phyloP scores from a whole-genome alignment of 164 flowering plant species.

The Piper betle region DNA sequence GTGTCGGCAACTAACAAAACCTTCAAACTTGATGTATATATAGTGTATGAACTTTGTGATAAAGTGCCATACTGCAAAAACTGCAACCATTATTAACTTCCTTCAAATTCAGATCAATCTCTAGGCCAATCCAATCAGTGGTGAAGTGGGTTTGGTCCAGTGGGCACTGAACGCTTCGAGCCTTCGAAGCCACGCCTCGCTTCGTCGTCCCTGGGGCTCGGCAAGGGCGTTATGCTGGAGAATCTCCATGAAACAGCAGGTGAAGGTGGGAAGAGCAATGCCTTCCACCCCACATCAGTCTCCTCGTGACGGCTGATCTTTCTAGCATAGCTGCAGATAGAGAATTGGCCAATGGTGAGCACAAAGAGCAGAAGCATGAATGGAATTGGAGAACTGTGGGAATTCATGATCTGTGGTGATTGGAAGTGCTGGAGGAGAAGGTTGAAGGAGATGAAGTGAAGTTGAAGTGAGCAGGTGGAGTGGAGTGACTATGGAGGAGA shows the following conservation, averaged over 20 bases:
- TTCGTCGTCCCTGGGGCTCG: constrained; percentile 2
- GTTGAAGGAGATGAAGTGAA: constrained; percentile 4
- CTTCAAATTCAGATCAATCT: not conserved
- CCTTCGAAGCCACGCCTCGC: constrained; percentile 7
- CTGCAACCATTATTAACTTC: too few species aligned
- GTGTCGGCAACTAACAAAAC: not conserved
- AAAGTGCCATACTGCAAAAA: constrained; percentile 6
- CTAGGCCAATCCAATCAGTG: constrained; percentile 15
- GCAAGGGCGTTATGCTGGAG: constrained; percentile 5
- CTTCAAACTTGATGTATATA: not conserved
- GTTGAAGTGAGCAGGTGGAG: constrained; percentile 11
- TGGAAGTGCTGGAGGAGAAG: not conserved
- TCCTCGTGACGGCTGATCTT: not conserved
- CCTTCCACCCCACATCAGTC: constrained; percentile 1
- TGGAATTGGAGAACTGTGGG: constrained; percentile 4
- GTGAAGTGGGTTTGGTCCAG: constrained; percentile 32
- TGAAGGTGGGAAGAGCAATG: not conserved
- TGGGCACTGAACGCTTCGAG: constrained; percentile 17
- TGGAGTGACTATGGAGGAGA: constrained; percentile 11
- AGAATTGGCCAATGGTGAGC: constrained; percentile 9
- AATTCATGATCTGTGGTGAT: constrained; percentile 10
- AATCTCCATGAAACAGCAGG: constrained; percentile 1
- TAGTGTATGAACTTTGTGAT: not conserved
- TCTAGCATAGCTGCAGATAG: constrained; percentile 7
- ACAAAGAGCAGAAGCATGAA: constrained; percentile 13